phyloP scores from a whole-genome alignment of 805 yeast genomes.

The Wickerhamiella cacticola region DNA sequence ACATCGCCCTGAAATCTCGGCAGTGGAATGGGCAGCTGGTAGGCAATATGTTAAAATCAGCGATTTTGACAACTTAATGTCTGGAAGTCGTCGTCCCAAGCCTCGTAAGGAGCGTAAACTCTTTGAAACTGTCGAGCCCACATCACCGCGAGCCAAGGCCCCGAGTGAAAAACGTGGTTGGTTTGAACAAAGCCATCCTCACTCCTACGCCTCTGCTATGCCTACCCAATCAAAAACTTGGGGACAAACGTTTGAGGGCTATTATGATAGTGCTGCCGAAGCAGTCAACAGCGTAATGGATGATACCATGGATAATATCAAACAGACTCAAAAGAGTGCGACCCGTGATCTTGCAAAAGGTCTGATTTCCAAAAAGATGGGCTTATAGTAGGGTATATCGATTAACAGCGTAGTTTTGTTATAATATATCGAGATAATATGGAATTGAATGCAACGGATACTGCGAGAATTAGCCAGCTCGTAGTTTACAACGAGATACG shows the following conservation, averaged over 20 bases:
- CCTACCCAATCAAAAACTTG: slow-evolving; percentile 18
- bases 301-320: slow-evolving; percentile 24
- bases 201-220: slow-evolving; percentile 4
- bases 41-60: slow-evolving; percentile 44
- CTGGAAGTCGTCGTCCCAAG: slow-evolving; percentile 60
- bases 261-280: slow-evolving; percentile 23
- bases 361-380: slow-evolving; percentile 19
- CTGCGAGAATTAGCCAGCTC: too few species aligned
- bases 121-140: neutral
- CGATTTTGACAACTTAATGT: slow-evolving; percentile 55
- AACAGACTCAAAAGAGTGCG: slow-evolving; percentile 17
- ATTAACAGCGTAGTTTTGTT: too few species aligned
- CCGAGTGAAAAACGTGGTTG: slow-evolving; percentile 8
- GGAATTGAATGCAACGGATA: too few species aligned
- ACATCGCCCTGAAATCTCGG: slow-evolving; percentile 64
- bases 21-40: slow-evolving; percentile 81
- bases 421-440: too few species aligned
- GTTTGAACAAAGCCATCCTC: slow-evolving; percentile 11
- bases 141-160: slow-evolving; percentile 2
- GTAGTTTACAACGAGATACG: neutral
- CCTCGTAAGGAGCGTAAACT: slow-evolving; percentile 29
- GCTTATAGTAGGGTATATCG: slow-evolving; percentile 15
- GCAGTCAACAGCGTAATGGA: slow-evolving; percentile 49
- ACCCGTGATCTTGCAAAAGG: slow-evolving; percentile 19
- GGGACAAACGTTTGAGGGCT: slow-evolving; percentile 23